Evolutionary conservation across 352 stramenopile species (phyloP).

Genomic region (Paralagenidium karlingii): DNA sequence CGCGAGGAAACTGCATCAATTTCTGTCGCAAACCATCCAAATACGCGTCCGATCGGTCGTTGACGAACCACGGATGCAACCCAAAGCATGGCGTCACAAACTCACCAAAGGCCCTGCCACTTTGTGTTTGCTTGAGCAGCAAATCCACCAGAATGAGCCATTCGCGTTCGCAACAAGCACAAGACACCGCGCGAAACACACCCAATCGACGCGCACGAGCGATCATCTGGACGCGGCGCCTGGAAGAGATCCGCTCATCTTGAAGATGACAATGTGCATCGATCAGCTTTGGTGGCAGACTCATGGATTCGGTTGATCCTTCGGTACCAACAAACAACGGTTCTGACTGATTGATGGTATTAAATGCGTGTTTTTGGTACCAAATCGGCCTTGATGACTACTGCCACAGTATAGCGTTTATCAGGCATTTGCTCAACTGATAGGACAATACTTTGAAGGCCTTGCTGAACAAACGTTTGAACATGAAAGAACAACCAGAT

Average conservation of each 20-base stretch:
- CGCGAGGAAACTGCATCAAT: slow-evolving; percentile 21
- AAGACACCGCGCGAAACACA: slow-evolving; percentile 40
- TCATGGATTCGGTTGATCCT: too few species aligned
- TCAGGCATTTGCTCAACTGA: too few species aligned
- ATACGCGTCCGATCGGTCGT: slow-evolving; percentile 11
- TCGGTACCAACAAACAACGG: too few species aligned
- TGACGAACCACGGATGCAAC: slow-evolving; percentile 65
- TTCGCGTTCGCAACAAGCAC: slow-evolving; percentile 46
- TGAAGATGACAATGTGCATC: slow-evolving; percentile 72
- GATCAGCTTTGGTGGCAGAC: slow-evolving; percentile 14
- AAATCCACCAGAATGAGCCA: slow-evolving; percentile 41
- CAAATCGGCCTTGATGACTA: too few species aligned
- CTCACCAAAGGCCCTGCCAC: too few species aligned
- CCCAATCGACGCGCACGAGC: slow-evolving; percentile 14
- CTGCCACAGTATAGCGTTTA: too few species aligned
- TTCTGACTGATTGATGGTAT: too few species aligned
- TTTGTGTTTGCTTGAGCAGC: too few species aligned
- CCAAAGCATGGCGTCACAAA: slow-evolving; percentile 53
- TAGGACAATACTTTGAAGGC: too few species aligned
- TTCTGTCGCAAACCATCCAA: slow-evolving; percentile 18
- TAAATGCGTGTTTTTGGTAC: too few species aligned
- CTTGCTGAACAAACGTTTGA: too few species aligned
- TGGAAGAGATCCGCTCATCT: slow-evolving; percentile 19
- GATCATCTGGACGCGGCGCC: slow-evolving; percentile 11
- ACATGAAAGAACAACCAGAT: too few species aligned